Evolutionary conservation across 805 yeast genomes (phyloP), one percentile per base, ranked within the genome.

Genomic region (Sugiyamaella marilandica): DNA sequence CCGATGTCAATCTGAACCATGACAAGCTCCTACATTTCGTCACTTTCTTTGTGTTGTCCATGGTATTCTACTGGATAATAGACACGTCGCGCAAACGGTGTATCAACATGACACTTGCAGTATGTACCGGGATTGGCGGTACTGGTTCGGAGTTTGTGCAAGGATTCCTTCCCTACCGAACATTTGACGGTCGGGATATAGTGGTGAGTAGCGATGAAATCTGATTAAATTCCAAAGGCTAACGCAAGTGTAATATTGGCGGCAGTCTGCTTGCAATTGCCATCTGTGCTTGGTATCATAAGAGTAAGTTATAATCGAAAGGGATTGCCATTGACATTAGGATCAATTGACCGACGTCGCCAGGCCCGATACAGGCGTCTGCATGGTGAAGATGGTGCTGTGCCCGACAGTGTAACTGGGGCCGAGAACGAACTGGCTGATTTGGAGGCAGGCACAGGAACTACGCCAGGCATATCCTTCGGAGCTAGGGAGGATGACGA

Each of bases 21-120:
- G 62, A 74, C 57, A 74, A 73, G 55, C 53, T 59, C 5, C 57
- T 69, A 29, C 77, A 74, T 47, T 66, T 66, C 29, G 51, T 57
- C 7, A 64, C 69, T 21, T 73, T 73, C 54, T 70, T 73, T 48
- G 44, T 68, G 19, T 56, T 73, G 16, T 65, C 74, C 8, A 50
- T 68, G 19, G 55, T 61, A n/a, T 70, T 74, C 54, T 73, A 74
- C 65, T 73, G 77, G 77, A 60, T 70, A 19, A 53, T 73, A 5
- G 77, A 73, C 51, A 56, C 70, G 8, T 55, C 70, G 2, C 62
- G 76, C 10, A 63, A 67, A 46, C 61, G 74, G 18, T 62, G 70
- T 14, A 62, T 68, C 44, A 62, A 70, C 32, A 51, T 68, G 16
- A 68, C 76, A 2, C 34, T 68, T 11, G 44, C 65, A 13, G 69